phyloP scores from a whole-genome alignment of 345 rosid genomes.

The Arabidopsis arenosa region DNA sequence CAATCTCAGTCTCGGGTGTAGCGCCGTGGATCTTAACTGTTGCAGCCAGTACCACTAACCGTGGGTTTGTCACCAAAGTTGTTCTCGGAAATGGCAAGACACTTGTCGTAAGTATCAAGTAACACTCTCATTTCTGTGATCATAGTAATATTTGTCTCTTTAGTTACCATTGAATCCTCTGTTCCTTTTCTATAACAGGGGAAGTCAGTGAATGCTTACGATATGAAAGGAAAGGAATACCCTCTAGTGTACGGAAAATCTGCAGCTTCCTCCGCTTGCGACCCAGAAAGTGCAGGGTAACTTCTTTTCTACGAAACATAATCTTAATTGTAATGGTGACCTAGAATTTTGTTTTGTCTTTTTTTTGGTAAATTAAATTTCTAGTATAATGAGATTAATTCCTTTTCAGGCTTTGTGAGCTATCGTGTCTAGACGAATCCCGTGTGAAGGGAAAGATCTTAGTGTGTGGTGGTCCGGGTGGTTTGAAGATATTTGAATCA shows the following conservation, averaged over 20 bases:
- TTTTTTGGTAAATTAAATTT: not conserved
- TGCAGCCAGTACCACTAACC: slow-evolving; percentile 57
- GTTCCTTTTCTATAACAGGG: slow-evolving; percentile 45
- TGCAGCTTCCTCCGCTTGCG: slow-evolving; percentile 16
- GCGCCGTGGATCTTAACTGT: slow-evolving; percentile 59
- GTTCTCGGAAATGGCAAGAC: slow-evolving; percentile 52
- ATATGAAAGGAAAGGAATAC: slow-evolving; percentile 34
- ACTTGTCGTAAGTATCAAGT: slow-evolving; percentile 48
- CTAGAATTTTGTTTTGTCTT: not conserved
- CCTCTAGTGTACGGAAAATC: slow-evolving; percentile 44
- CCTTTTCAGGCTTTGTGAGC: slow-evolving; percentile 27
- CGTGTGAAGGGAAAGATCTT: slow-evolving; percentile 51
- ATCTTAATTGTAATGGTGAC: not conserved
- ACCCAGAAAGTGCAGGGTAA: slow-evolving; percentile 7
- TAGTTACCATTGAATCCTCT: not conserved
- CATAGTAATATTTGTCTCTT: not conserved
- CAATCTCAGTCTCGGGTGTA: not conserved
- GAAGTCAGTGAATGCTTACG: slow-evolving; percentile 47
- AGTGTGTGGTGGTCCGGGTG: slow-evolving; percentile 15
- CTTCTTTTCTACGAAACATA: not conserved
- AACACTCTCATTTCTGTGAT: slow-evolving; percentile 11
- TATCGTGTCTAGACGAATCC: slow-evolving; percentile 17
- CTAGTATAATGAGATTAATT: not conserved
- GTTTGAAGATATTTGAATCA: not conserved
- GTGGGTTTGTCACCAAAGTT: slow-evolving; percentile 44